These are phyloP conservation scores for Alnus rubra DNA, from an alignment of 306 rosid genomes.

Conservation along the genomic window DNA sequence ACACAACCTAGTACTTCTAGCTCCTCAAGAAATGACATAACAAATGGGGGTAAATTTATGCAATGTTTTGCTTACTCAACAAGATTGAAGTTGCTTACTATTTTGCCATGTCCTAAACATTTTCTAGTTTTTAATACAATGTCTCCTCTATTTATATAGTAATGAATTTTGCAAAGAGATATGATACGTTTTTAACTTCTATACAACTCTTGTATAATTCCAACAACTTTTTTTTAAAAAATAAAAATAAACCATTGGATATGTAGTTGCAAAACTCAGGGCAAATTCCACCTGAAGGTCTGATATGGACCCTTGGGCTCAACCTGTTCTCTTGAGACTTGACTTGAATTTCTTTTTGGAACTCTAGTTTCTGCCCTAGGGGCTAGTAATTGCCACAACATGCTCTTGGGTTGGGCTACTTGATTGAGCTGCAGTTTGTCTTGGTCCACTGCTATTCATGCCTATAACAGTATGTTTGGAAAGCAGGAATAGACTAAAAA, in stretches of 20 bases:
- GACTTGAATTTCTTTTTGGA: neutral
- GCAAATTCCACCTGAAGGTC: neutral
- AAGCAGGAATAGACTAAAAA: too few species aligned
- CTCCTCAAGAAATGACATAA: slow-evolving; percentile 28
- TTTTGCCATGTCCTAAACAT: neutral
- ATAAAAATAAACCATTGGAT: too few species aligned
- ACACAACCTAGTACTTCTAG: neutral
- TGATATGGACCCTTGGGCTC: neutral
- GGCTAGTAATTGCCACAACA: too few species aligned
- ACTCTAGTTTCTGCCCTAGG: neutral
- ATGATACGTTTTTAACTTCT: too few species aligned
- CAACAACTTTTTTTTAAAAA: too few species aligned
- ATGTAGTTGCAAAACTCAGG: neutral
- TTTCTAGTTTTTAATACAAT: neutral
- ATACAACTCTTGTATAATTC: too few species aligned
- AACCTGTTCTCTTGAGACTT: neutral
- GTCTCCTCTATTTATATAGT: neutral
- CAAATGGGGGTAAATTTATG: neutral
- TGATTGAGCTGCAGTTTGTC: neutral
- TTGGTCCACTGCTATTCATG: neutral
- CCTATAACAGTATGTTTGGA: too few species aligned
- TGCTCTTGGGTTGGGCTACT: too few species aligned
- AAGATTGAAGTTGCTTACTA: neutral
- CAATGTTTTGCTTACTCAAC: neutral
- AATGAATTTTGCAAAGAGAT: neutral